Percentiles rank a stretch among this genome's conserved stretches.
Evolutionary conservation across 352 stramenopile species (phyloP).

Genomic region (Lagenidium giganteum): DNA sequence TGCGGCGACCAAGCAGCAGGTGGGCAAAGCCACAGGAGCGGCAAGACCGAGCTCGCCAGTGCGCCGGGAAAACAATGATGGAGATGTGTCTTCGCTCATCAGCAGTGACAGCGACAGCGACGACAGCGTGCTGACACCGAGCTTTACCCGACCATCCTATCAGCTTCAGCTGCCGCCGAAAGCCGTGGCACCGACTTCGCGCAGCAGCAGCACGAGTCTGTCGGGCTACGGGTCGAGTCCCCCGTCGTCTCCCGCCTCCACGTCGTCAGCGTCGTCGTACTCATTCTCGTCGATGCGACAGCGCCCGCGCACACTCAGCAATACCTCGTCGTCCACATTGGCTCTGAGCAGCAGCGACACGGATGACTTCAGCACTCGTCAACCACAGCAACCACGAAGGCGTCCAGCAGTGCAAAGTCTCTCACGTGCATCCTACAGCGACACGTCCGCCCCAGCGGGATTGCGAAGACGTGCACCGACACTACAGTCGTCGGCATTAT

Average conservation of each 20-base stretch:
- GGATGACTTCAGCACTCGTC: constrained; percentile 10
- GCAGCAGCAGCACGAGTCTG: too few relatives aligned
- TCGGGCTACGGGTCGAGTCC: constrained; percentile 31
- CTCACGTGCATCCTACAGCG: constrained; percentile 26
- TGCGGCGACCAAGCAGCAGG: too few relatives aligned
- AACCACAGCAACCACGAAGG: too few relatives aligned
- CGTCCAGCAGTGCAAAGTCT: too few relatives aligned
- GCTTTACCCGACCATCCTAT: constrained; percentile 25
- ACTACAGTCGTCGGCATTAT: too few relatives aligned
- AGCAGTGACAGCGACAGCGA: constrained; percentile 58
- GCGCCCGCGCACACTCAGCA: too few relatives aligned
- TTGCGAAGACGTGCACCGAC: too few relatives aligned
- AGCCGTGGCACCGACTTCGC: constrained; percentile 2
- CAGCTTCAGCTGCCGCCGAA: constrained; percentile 2
- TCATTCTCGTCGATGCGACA: constrained; percentile 25
- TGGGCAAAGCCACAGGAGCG: too few relatives aligned
- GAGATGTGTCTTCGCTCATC: constrained; percentile 53
- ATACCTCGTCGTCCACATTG: constrained; percentile 11
- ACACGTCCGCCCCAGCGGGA: too few relatives aligned
- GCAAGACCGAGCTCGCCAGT: too few relatives aligned
- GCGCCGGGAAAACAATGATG: constrained; percentile 14
- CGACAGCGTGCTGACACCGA: constrained; percentile 39
- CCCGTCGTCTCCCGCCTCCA: constrained; percentile 27
- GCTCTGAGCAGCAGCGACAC: constrained; percentile 16
- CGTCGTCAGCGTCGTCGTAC: constrained; percentile 27